These are phyloP conservation scores for Besnoitia besnoiti DNA, from an alignment of 169 alveolate genomes.

Conservation along the genomic window DNA sequence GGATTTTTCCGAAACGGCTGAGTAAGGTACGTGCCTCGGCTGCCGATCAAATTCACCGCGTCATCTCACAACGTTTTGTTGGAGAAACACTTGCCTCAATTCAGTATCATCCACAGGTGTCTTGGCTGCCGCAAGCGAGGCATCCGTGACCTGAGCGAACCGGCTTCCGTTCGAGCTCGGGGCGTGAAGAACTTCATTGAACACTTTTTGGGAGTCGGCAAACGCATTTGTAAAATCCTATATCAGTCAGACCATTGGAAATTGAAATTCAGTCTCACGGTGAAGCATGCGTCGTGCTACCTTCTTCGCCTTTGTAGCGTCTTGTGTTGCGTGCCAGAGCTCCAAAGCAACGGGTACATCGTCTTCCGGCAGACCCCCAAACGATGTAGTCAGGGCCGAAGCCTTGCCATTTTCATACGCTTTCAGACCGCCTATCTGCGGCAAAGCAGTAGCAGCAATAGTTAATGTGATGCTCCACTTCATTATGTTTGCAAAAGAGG, in stretches of 20 bases:
- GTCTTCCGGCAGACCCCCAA: background rate
- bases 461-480: background rate
- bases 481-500: background rate
- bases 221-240: background rate
- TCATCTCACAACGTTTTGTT: background rate
- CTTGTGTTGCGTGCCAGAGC: background rate
- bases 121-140: background rate
- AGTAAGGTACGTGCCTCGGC: conserved; percentile 18
- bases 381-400: background rate
- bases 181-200: conserved; percentile 1
- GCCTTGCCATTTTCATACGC: background rate
- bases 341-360: background rate
- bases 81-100: conserved; percentile 3
- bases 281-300: background rate
- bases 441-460: background rate
- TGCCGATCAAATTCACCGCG: background rate
- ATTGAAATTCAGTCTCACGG: background rate
- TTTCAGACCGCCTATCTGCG: background rate
- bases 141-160: background rate
- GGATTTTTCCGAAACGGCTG: conserved; percentile 18
- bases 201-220: background rate
- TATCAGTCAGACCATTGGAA: background rate
- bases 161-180: background rate
- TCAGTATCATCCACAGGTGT: background rate
- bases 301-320: background rate